phyloP scores from a whole-genome alignment of 2,329 filamentous ascomycete genomes.

The Saccharata proteae region DNA sequence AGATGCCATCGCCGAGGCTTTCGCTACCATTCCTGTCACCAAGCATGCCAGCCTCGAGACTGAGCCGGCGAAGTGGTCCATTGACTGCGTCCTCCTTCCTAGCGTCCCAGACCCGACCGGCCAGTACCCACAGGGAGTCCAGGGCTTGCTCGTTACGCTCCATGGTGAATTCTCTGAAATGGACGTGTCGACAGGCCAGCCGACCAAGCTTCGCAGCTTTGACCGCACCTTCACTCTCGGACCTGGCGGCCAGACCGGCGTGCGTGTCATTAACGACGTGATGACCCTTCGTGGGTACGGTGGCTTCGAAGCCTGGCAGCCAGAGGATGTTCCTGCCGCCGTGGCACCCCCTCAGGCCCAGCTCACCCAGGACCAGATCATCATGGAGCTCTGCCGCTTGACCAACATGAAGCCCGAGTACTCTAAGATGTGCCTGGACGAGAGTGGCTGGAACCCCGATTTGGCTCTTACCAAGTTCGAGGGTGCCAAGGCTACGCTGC shows the following conservation, averaged over 20 bases:
- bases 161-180: constrained; percentile 77
- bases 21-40: constrained; percentile 59
- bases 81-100: constrained; percentile 67
- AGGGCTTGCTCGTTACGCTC: constrained; percentile 65
- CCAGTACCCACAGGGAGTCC: constrained; percentile 52
- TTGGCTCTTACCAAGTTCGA: constrained; percentile 64
- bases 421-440: constrained; percentile 66
- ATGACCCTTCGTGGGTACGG: constrained; percentile 60
- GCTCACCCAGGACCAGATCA: constrained; percentile 55
- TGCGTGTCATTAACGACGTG: constrained; percentile 72
- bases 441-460: constrained; percentile 70
- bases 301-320: constrained; percentile 40
- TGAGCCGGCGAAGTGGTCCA: constrained; percentile 61
- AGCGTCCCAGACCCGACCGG: constrained; percentile 59
- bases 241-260: constrained; percentile 53
- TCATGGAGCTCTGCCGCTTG: constrained; percentile 56
- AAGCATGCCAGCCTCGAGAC: constrained; percentile 59
- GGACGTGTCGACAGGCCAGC: constrained; percentile 42
- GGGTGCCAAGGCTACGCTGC: constrained; percentile 49
- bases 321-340: constrained; percentile 16
- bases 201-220: constrained; percentile 58
- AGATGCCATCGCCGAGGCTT: constrained; percentile 53
- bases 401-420: constrained; percentile 73
- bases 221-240: constrained; percentile 71
- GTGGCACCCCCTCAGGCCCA: too few species aligned